Base-by-base conservation (phyloP, 306 rosid genomes). In the Styphnolobium japonicum region DNA sequence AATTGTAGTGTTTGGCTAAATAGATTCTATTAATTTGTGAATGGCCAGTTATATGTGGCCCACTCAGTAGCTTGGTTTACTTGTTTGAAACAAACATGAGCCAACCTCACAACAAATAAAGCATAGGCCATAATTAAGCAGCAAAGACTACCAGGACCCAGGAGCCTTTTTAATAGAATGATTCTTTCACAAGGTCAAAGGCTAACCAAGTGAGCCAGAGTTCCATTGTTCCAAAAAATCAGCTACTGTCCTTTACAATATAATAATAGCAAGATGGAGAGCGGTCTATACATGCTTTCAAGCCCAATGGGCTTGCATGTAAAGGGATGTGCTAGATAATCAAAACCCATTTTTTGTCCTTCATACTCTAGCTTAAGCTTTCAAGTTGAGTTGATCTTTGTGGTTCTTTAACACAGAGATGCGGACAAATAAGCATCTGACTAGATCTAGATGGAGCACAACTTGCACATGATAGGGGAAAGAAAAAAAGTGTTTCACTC, bases 401-500 rank as follows among this genome's bases (percentile, higher is more conserved):
- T 52, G 64, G 51, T 52, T 8, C 49, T 43, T 43, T 52, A 34
- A 71, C 51, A 71, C 33, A 34, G 9, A 21, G 15, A 18, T 67
- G 51, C 36, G 7, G 0, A 53, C 51, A 71, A 34, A 51, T 52
- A 52, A 53, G 51, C 65, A 53, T 53, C 65, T 71, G 77, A 46
- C 14, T n/a, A n/a, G n/a, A n/a, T n/a, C 2, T 9, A 71, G 19
- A 71, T 19, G 65, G 52, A 71, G 34, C 52, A 53, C 63, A 37
- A 37, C 65, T 71, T 34, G 34, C 46, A 51, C 33, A 16, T 49
- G 60, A 27, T 15, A 70, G 46, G 27, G n/a, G 14, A 27, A 69
- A 69, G 75, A 57, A 70, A 16, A 16, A 55, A 72, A 29, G 37
- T 37, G 37, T 73, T 56, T 42, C 68, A n/a, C 56, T 57, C 48